phyloP scores from a whole-genome alignment of 2,329 filamentous ascomycete species.

The Neoscytalidium dimidiatum region DNA sequence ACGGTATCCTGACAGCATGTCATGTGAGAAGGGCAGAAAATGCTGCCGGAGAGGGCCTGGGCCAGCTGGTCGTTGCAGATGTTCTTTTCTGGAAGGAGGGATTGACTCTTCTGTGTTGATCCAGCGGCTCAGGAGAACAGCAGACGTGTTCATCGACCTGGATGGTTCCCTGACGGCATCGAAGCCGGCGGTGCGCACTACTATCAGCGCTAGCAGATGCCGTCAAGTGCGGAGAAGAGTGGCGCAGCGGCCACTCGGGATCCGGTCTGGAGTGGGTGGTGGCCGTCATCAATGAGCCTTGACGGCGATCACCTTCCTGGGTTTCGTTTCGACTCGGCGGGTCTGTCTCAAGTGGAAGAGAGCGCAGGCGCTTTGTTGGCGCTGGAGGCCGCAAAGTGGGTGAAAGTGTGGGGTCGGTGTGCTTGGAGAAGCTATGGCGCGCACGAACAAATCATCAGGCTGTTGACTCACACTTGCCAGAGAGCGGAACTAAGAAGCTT shows the following conservation, averaged over 20 bases:
- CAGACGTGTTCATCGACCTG: not conserved
- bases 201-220: not conserved
- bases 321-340: constrained; percentile 9
- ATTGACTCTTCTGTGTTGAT: not conserved
- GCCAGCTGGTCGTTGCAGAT: not conserved
- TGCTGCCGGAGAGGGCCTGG: not conserved
- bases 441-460: not conserved
- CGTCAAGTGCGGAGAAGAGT: constrained; percentile 10
- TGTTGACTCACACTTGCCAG: not conserved
- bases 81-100: not conserved
- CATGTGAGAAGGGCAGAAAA: constrained; percentile 1
- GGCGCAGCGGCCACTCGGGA: not conserved
- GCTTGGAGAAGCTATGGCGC: not conserved
- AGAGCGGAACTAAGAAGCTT: not conserved
- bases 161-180: not conserved
- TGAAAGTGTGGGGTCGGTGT: not conserved
- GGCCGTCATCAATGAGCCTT: not conserved
- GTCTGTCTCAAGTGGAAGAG: not conserved
- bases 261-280: not conserved
- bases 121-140: not conserved
- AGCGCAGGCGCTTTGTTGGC: constrained; percentile 9
- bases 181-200: not conserved
- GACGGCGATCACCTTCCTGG: constrained; percentile 9
- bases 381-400: not conserved
- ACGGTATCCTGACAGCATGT: constrained; percentile 12